Evolutionary conservation across 768 basidiomycete genomes (phyloP), one percentile per base, ranked within the genome.

Genomic region (Imleria badia): DNA sequence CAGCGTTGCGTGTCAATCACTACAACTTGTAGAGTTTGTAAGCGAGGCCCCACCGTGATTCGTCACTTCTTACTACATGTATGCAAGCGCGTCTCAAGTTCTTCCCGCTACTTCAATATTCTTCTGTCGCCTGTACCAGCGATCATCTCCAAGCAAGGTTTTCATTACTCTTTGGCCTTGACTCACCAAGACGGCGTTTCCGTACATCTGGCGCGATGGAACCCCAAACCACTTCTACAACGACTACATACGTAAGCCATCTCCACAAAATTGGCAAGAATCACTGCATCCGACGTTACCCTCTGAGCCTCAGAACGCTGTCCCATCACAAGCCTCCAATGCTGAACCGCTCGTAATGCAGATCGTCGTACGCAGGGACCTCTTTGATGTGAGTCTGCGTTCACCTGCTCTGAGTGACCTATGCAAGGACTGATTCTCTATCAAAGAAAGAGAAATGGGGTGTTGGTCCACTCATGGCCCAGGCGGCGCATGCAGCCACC

Each of bases 391-490:
- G 40, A 58, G 75, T 68, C 11, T 5, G 20, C 22, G 13, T n/a
- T 23, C 14, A 17, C 33, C 31, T 51, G 14, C 1, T 41, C 39
- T 5, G 29, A 20, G 5, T 17, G 42, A 44, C 17, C 14, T 5
- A n/a, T 15, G 30, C 13, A 36, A 35, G 36, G 17, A 38, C 51
- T 61, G 19, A 59, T 19, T 43, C 33, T 33, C 9, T 12, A 11
- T 13, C n/a, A 47, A 54, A 77, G 75, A 66, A 66, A 20, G 75
- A 74, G 48, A 74, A 71, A 7, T 78, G 77, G 74, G 77, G 76
- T 1, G 64, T 74, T 5, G 77, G 77, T 12, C 75, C 76, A 14
- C 67, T 78, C 36, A 76, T 78, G 76, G 72, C 75, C 7, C 77
- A 78, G 55, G 72, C 68, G 3, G 75, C 76, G 5, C 77, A 77